phyloP scores from a whole-genome alignment of 2,329 filamentous ascomycete genomes.

The Aspergillus sergii region DNA sequence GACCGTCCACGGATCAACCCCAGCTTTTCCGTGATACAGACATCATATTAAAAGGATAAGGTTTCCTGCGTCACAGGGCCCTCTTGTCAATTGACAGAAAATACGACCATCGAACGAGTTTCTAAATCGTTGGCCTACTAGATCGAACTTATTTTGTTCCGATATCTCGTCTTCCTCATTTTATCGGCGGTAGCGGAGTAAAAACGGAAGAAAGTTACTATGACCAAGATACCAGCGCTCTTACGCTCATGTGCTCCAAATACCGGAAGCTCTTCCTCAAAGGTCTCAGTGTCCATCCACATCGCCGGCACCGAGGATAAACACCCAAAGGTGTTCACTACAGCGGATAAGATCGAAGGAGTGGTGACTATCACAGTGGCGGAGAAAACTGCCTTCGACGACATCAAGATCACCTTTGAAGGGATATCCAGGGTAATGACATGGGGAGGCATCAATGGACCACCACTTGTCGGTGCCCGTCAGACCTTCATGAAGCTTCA shows the following conservation, averaged over 20 bases:
- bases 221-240: not conserved
- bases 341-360: not conserved
- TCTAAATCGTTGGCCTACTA: accelerated
- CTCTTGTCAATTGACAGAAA: not conserved
- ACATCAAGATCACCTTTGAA: not conserved
- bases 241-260: not conserved
- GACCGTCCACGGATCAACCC: not conserved
- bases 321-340: not conserved
- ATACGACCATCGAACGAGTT: not conserved
- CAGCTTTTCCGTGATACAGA: not conserved
- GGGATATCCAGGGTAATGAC: not conserved
- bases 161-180: not conserved
- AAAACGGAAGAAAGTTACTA: not conserved
- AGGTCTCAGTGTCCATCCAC: not conserved
- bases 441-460: not conserved
- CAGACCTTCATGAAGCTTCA: not conserved
- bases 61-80: not conserved
- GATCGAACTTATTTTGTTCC: not conserved
- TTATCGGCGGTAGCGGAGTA: too few relatives aligned
- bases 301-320: not conserved
- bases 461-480: not conserved
- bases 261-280: not conserved
- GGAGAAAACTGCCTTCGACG: not conserved
- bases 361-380: not conserved
- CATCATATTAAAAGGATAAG: not conserved